These are phyloP conservation scores for Hordeum marinum DNA, from an alignment of 176 grass and related monocot species.

Conservation along the genomic window DNA sequence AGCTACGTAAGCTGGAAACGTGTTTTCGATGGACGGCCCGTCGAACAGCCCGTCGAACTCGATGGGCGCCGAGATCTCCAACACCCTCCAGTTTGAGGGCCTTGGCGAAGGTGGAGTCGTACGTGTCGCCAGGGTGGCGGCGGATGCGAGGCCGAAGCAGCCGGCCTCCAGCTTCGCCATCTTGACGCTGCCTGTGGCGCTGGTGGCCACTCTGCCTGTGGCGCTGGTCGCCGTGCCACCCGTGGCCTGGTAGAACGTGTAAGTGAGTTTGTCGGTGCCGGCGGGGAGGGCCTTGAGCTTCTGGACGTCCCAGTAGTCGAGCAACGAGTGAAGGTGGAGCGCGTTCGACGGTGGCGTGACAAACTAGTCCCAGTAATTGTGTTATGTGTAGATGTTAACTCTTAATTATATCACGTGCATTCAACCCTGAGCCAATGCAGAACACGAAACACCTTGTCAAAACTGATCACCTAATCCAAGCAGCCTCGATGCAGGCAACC, in stretches of 20 bases:
- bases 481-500: too few relatives aligned
- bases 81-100: conserved; percentile 48
- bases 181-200: too few relatives aligned
- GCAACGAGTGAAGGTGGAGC: conserved; percentile 61
- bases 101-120: conserved; percentile 58
- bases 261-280: conserved; percentile 34
- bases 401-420: too few relatives aligned
- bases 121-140: conserved; percentile 48
- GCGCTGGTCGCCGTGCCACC: conserved; percentile 44
- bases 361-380: too few relatives aligned
- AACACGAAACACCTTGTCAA: too few relatives aligned
- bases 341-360: conserved; percentile 38
- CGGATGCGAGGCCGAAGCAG: conserved; percentile 42
- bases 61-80: too few relatives aligned
- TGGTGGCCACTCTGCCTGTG: conserved; percentile 23
- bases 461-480: too few relatives aligned
- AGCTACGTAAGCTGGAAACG: too few relatives aligned
- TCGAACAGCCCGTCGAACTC: conserved; percentile 76
- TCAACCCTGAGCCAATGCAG: too few relatives aligned
- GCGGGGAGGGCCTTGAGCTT: conserved; percentile 61
- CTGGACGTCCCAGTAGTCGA: conserved; percentile 83
- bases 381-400: too few relatives aligned
- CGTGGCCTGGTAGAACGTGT: conserved; percentile 79
- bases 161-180: conserved; percentile 11
- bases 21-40: conserved; percentile 30